Conservation (phyloP, 306 rosid genomes). For the Quercus ilex region DNA sequence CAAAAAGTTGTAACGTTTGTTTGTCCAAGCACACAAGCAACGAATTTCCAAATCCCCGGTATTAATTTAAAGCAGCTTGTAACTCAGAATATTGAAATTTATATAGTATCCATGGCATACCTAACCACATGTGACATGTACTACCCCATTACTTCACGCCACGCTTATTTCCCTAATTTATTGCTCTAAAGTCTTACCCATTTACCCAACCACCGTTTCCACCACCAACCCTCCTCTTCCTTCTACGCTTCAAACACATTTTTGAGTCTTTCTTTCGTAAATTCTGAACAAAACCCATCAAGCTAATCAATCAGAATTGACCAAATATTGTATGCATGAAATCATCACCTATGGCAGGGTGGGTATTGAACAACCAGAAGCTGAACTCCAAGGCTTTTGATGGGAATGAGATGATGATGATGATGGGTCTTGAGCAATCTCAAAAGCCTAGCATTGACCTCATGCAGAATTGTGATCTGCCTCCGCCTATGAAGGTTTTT, state of each 20-base stretch:
- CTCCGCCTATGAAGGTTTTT: conserved; percentile 82
- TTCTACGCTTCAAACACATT: conserved; percentile 32
- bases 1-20: conserved; percentile 17
- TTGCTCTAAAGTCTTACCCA: background rate
- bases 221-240: conserved; percentile 17
- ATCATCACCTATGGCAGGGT: conserved; percentile 21
- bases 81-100: background rate
- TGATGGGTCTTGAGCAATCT: conserved; percentile 44
- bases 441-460: conserved; percentile 53
- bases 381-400: conserved; percentile 12
- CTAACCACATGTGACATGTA: background rate
- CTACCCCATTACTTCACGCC: background rate
- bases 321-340: background rate
- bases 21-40: conserved; percentile 45
- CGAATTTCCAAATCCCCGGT: conserved; percentile 20
- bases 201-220: conserved; percentile 20
- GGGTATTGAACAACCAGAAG: conserved; percentile 17
- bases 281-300: conserved; percentile 4
- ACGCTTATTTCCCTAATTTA: background rate
- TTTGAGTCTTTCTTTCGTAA: conserved; percentile 5
- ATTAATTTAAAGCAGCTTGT: conserved; percentile 23
- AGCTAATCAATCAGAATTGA: background rate
- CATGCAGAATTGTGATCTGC: conserved; percentile 91
- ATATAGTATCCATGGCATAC: background rate
- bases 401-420: conserved; percentile 28